Conservation (phyloP, 768 basidiomycete genomes). For the Chlorophyllum brunneum region DNA sequence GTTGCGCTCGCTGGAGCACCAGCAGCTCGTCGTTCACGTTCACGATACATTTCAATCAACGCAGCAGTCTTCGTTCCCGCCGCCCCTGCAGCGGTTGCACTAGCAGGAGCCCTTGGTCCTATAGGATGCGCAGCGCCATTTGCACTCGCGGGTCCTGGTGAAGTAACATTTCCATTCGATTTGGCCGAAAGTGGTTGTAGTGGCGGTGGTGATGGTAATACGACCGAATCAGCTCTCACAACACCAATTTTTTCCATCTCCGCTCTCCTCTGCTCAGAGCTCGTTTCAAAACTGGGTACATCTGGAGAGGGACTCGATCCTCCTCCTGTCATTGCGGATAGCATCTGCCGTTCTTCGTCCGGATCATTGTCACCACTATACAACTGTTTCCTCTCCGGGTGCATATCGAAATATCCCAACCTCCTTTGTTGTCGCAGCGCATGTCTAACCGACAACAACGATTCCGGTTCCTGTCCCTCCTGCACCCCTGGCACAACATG, state of each 20-base stretch:
- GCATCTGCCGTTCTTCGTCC: slow-evolving; percentile 22
- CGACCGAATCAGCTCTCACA: slow-evolving; percentile 1
- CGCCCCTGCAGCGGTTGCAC: neutral
- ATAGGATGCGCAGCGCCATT: slow-evolving; percentile 21
- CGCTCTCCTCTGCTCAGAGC: neutral
- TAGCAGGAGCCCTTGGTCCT: slow-evolving; percentile 12
- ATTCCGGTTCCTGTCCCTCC: slow-evolving; percentile 18
- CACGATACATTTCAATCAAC: slow-evolving; percentile 84
- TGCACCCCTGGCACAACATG: slow-evolving; percentile 3
- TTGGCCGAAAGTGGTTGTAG: neutral
- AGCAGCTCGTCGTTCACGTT: slow-evolving; percentile 53
- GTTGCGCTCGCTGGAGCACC: slow-evolving; percentile 20
- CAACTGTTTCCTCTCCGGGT: slow-evolving; percentile 62
- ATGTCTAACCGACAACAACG: slow-evolving; percentile 24
- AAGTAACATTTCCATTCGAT: neutral
- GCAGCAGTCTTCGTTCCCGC: slow-evolving; percentile 58
- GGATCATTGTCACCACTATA: slow-evolving; percentile 16
- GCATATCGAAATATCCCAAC: slow-evolving; percentile 73
- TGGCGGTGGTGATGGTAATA: neutral
- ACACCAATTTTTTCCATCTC: neutral
- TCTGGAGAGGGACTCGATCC: neutral
- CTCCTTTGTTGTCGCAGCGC: slow-evolving; percentile 38
- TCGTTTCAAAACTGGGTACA: neutral
- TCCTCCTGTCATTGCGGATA: neutral
- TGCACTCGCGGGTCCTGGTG: neutral